These are phyloP conservation scores for Phytophthora citricola DNA, from an alignment of 352 stramenopile genomes.

Conservation along the genomic window DNA sequence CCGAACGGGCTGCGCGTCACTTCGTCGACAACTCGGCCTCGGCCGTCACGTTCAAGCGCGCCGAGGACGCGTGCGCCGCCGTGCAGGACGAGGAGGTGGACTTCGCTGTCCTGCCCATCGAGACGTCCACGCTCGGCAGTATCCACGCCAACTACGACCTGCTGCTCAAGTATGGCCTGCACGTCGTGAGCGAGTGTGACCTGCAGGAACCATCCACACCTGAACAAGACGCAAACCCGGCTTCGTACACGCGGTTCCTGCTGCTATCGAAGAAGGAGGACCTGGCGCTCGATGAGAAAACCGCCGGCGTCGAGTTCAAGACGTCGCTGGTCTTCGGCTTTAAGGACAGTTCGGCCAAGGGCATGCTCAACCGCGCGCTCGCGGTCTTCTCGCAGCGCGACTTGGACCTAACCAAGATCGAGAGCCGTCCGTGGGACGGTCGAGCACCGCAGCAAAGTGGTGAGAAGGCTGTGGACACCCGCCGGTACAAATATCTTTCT, in stretches of 20 bases:
- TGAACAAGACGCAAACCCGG: conserved; percentile 66
- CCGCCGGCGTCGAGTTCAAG: conserved; percentile 58
- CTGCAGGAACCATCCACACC: conserved; percentile 21
- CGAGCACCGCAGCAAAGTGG: conserved; percentile 52
- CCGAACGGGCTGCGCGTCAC: conserved; percentile 65
- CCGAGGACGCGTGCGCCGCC: conserved; percentile 56
- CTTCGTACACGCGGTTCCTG: conserved; percentile 90
- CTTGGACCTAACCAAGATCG: conserved; percentile 77
- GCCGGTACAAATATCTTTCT: conserved; percentile 84
- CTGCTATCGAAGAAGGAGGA: conserved; percentile 77
- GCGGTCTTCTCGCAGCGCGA: conserved; percentile 69
- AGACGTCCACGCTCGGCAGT: conserved; percentile 96
- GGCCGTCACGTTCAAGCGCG: conserved; percentile 43
- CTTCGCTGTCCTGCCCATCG: conserved; percentile 95
- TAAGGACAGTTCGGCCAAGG: conserved; percentile 63
- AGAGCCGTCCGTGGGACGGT: conserved; percentile 69
- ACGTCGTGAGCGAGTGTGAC: conserved; percentile 78
- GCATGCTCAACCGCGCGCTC: conserved; percentile 69
- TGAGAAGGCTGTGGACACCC: conserved; percentile 33
- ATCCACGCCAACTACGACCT: conserved; percentile 97
- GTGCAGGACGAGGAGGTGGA: conserved; percentile 87
- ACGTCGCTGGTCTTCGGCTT: conserved; percentile 82
- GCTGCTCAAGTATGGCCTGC: conserved; percentile 71
- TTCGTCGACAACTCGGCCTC: conserved; percentile 34
- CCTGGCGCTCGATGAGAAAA: conserved; percentile 37